Evolutionary conservation across 2,329 filamentous ascomycete genomes (phyloP).

Genomic region (Capronia epimyces): DNA sequence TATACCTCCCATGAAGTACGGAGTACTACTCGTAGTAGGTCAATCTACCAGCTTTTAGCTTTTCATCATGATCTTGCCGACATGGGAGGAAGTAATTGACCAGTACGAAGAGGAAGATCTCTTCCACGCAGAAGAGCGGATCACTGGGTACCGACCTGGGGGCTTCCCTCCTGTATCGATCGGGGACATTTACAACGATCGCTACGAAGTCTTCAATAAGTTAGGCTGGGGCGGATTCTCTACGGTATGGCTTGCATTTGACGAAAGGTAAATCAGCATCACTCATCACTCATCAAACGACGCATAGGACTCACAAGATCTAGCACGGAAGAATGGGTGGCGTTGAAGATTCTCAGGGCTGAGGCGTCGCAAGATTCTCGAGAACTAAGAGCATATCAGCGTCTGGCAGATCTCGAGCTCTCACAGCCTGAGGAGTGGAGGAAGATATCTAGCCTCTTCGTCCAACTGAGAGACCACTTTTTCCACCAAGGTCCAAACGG

Average conservation of each 20-base stretch:
- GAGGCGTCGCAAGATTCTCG: slow-evolving; percentile 8
- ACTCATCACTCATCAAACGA: background rate
- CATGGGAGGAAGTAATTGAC: background rate
- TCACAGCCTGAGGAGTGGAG: background rate
- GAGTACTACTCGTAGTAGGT: background rate
- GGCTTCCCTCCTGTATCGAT: slow-evolving; percentile 36
- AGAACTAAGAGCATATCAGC: slow-evolving; percentile 2
- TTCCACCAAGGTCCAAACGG: slow-evolving; percentile 9
- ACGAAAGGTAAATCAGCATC: slow-evolving; percentile 20
- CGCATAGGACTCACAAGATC: slow-evolving; percentile 1
- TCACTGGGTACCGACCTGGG: slow-evolving; percentile 14
- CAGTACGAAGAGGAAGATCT: background rate
- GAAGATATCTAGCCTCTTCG: slow-evolving; percentile 4
- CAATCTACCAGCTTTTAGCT: slow-evolving; percentile 4
- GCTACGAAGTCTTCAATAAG: slow-evolving; percentile 38
- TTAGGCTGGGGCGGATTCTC: slow-evolving; percentile 36
- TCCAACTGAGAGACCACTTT: slow-evolving; percentile 19
- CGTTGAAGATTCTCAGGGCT: slow-evolving; percentile 7
- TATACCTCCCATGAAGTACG: slow-evolving; percentile 15
- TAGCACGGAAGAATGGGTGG: slow-evolving; percentile 10
- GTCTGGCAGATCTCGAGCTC: background rate
- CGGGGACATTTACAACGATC: slow-evolving; percentile 29
- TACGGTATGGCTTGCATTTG: slow-evolving; percentile 34
- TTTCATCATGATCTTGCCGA: slow-evolving; percentile 5
- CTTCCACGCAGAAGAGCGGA: slow-evolving; percentile 10